Conservation (phyloP, 768 basidiomycete genomes). For the Fistulinella prunicolor region DNA sequence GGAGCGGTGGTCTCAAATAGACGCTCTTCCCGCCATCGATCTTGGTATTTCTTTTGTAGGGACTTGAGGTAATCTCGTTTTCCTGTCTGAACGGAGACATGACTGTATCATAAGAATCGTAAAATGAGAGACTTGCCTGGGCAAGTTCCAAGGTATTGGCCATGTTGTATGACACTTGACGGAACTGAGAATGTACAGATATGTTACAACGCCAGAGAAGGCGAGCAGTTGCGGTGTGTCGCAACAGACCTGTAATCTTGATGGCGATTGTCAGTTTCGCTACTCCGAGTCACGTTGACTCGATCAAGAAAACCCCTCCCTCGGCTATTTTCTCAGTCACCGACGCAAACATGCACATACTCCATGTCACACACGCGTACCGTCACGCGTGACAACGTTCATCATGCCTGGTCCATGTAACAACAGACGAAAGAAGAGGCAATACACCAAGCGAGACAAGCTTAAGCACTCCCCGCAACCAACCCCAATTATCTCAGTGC, state of each 20-base stretch:
- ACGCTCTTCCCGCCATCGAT: constrained; percentile 70
- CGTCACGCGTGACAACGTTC: constrained; percentile 30
- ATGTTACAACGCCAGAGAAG: constrained; percentile 33
- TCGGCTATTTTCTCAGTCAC: constrained; percentile 9
- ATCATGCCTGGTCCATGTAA: constrained; percentile 66
- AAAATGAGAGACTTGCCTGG: constrained; percentile 43
- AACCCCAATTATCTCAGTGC: background rate
- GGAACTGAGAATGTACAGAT: constrained; percentile 19
- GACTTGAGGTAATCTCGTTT: constrained; percentile 87
- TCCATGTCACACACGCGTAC: constrained; percentile 31
- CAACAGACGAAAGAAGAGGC: constrained; percentile 44
- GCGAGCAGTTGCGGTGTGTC: constrained; percentile 21
- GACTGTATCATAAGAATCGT: background rate
- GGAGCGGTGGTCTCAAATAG: constrained; percentile 89
- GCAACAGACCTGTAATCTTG: constrained; percentile 28
- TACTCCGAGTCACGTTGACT: constrained; percentile 18
- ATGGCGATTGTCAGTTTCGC: constrained; percentile 20
- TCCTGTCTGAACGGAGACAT: constrained; percentile 59
- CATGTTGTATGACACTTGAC: constrained; percentile 36
- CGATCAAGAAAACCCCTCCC: constrained; percentile 9
- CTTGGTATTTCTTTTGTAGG: constrained; percentile 84
- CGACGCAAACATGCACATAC: constrained; percentile 18
- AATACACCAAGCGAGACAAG: constrained; percentile 33
- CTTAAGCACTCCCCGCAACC: constrained; percentile 7
- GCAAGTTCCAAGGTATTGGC: constrained; percentile 65